phyloP scores from a whole-genome alignment of 1,139 yeast species.

The Pichia sp. region DNA sequence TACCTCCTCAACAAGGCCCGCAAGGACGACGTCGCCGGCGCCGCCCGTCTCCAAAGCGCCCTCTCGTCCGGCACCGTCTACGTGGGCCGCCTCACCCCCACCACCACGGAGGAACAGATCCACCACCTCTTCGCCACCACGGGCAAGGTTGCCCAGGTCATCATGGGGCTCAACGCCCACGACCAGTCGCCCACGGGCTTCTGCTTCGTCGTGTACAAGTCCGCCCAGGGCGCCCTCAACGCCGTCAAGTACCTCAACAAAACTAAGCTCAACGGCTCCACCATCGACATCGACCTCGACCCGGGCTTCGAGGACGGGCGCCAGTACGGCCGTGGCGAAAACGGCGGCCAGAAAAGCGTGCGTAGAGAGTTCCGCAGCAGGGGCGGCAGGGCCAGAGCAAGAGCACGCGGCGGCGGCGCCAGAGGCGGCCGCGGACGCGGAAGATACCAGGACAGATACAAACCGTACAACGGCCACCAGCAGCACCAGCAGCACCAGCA shows the following conservation, averaged over 20 bases:
- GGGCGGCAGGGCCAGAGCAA: slow-evolving; percentile 12
- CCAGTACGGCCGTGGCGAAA: slow-evolving; percentile 86
- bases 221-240: slow-evolving; percentile 63
- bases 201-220: slow-evolving; percentile 75
- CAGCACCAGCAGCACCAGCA: slow-evolving; percentile 1
- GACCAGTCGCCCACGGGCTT: slow-evolving; percentile 93
- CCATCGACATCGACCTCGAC: slow-evolving; percentile 78
- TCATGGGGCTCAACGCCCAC: slow-evolving; percentile 90
- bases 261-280: slow-evolving; percentile 75
- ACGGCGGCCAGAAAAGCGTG: slow-evolving; percentile 70
- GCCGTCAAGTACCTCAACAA: slow-evolving; percentile 76
- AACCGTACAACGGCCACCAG: background rate
- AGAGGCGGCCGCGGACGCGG: slow-evolving; percentile 28
- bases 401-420: slow-evolving; percentile 11
- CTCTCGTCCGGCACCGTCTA: slow-evolving; percentile 69
- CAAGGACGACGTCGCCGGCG: slow-evolving; percentile 34
- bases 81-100: slow-evolving; percentile 80
- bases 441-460: slow-evolving; percentile 6
- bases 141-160: slow-evolving; percentile 69
- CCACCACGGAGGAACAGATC: slow-evolving; percentile 90
- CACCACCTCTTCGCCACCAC: slow-evolving; percentile 76
- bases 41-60: slow-evolving; percentile 55
- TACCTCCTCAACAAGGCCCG: slow-evolving; percentile 73
- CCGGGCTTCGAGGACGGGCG: slow-evolving; percentile 94
- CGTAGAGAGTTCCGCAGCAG: slow-evolving; percentile 23